Evolutionary conservation across 345 rosid genomes (phyloP).

Genomic region (Eucalyptus paniculata): DNA sequence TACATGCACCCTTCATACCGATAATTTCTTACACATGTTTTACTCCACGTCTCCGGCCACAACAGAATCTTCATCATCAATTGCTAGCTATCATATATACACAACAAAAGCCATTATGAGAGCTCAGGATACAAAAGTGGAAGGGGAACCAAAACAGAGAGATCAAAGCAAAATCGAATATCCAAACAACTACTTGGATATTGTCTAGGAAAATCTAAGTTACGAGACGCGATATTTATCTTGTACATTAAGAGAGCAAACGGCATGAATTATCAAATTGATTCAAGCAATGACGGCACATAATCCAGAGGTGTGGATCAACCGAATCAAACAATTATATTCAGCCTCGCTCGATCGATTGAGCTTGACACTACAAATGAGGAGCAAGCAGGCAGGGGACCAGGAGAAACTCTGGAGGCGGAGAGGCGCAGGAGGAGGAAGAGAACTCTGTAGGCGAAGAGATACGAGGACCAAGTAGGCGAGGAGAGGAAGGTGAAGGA

Average conservation of each 20-base stretch:
- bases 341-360: neutral
- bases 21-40: neutral
- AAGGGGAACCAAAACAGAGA: neutral
- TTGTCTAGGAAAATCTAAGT: neutral
- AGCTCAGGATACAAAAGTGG: neutral
- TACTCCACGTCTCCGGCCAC: neutral
- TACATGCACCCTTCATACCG: neutral
- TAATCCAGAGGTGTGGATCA: neutral
- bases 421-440: neutral
- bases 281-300: neutral
- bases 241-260: too few species aligned
- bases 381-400: neutral
- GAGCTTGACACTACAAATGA: neutral
- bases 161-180: neutral
- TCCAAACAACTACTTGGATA: neutral
- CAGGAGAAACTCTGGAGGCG: neutral
- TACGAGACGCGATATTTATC: accelerated
- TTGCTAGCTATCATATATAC: neutral
- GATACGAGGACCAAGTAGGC: neutral
- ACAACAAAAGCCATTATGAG: neutral
- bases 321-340: neutral
- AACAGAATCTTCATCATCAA: neutral
- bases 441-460: neutral
- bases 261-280: neutral
- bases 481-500: neutral